Conservation (phyloP, 2,329 filamentous ascomycete species). For the Colletotrichum kahawae region DNA sequence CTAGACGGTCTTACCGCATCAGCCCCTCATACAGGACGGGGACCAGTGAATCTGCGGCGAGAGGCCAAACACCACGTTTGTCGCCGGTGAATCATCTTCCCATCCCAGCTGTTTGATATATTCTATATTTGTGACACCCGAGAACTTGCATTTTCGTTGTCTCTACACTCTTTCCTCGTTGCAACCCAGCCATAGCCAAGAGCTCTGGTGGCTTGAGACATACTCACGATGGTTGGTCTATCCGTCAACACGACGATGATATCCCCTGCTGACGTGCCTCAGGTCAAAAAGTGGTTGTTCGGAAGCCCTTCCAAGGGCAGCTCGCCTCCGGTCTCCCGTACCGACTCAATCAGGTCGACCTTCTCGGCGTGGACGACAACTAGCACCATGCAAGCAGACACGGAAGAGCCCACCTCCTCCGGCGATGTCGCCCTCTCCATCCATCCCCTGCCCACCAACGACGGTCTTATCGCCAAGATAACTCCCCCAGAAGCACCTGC, state of each 20-base stretch:
- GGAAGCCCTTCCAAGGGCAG: not conserved
- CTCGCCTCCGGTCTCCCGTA: not conserved
- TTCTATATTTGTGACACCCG: not conserved
- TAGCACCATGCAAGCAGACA: not conserved
- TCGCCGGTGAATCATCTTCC: not conserved
- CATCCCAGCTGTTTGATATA: not conserved
- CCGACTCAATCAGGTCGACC: not conserved
- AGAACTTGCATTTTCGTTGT: not conserved
- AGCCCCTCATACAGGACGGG: not conserved
- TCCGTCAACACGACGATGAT: not conserved
- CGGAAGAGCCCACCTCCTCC: not conserved
- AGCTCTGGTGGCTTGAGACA: not conserved
- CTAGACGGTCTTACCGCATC: not conserved
- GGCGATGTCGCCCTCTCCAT: slow-evolving; percentile 30
- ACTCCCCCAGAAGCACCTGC: slow-evolving; percentile 45
- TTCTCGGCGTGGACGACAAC: not conserved
- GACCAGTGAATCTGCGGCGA: not conserved
- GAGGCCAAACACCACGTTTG: not conserved
- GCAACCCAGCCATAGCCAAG: not conserved
- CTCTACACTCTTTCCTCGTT: not conserved
- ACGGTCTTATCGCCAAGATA: slow-evolving; percentile 52
- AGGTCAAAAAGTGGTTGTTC: slow-evolving; percentile 13
- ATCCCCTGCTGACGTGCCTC: not conserved
- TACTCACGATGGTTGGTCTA: not conserved
- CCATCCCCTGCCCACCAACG: slow-evolving; percentile 40